Evolutionary conservation across 306 rosid species (phyloP).

Genomic region (Mimosa bimucronata): DNA sequence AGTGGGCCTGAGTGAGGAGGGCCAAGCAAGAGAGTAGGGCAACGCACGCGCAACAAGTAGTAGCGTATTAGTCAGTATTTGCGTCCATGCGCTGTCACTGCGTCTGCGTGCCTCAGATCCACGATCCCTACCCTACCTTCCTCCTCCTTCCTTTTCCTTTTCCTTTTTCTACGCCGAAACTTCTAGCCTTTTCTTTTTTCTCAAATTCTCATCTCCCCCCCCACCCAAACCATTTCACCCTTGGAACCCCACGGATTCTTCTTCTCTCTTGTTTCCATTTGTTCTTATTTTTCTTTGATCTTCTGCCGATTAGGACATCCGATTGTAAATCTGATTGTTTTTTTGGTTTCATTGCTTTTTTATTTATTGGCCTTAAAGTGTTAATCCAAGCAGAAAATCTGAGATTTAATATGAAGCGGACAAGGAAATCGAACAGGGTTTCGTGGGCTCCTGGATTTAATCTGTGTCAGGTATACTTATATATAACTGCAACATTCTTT

Average conservation of each 20-base stretch:
- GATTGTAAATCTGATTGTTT: conserved; percentile 26
- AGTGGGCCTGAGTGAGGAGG: not conserved
- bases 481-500: conserved; percentile 53
- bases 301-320: conserved; percentile 23
- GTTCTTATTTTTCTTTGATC: conserved; percentile 14
- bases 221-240: no score
- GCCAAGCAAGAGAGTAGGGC: not conserved
- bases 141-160: not conserved
- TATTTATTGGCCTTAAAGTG: conserved; percentile 27
- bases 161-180: not conserved
- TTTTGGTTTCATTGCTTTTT: conserved; percentile 2
- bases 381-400: conserved; percentile 39
- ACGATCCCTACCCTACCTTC: not conserved
- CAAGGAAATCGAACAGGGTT: conserved; percentile 64
- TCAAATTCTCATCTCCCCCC: no score
- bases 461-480: conserved; percentile 77
- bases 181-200: conserved; percentile 28
- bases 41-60: not conserved
- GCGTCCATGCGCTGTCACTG: conserved; percentile 16
- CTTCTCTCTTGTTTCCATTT: not conserved
- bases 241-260: not conserved
- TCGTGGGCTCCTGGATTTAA: conserved; percentile 72
- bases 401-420: conserved; percentile 74
- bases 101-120: not conserved
- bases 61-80: not conserved